Evolutionary conservation across 108 stramenopile genomes (phyloP).

Genomic region (Cyclotella cryptica): DNA sequence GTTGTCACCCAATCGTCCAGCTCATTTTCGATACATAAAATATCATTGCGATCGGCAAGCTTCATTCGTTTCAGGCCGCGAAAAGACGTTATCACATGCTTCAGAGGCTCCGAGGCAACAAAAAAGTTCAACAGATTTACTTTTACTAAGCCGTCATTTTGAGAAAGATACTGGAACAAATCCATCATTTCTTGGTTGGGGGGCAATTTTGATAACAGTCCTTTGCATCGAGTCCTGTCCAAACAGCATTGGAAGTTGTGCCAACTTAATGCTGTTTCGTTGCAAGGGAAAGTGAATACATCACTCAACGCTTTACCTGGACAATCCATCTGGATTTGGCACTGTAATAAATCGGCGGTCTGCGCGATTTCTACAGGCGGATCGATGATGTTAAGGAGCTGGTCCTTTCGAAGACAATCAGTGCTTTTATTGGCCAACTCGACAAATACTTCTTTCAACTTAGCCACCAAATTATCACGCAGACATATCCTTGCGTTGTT

Average conservation of each 20-base stretch:
- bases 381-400: conserved; percentile 10
- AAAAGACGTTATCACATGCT: neutral
- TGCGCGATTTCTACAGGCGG: conserved; percentile 14
- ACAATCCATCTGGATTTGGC: neutral
- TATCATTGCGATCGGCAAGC: neutral
- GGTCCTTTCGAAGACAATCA: neutral
- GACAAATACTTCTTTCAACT: neutral
- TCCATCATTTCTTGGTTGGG: conserved; percentile 26
- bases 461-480: neutral
- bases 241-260: neutral
- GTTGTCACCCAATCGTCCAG: neutral
- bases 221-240: neutral
- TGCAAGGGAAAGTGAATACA: neutral
- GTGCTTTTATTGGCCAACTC: neutral
- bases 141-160: neutral
- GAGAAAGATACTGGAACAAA: conserved; percentile 18
- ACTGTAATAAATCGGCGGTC: conserved; percentile 11
- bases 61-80: neutral
- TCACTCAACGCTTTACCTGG: neutral
- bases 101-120: conserved; percentile 9
- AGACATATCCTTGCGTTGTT: neutral
- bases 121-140: conserved; percentile 4
- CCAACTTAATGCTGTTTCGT: neutral
- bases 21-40: neutral
- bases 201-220: conserved; percentile 1